Conservation (phyloP, 225 moss, liverwort and hornwort genomes). For the Physcomitrium patens region DNA sequence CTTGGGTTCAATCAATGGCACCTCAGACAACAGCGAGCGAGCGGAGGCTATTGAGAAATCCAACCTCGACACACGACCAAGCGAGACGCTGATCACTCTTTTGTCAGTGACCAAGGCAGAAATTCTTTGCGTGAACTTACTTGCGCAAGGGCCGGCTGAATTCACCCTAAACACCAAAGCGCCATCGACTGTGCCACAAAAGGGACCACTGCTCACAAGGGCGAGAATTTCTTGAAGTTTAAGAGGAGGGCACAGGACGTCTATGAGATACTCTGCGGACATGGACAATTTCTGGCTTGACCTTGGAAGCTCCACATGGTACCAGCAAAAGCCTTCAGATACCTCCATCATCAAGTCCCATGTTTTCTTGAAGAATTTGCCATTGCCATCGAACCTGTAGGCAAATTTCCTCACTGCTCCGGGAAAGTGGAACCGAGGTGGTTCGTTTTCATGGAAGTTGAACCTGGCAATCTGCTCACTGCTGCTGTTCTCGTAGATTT, state of each 20-base stretch:
- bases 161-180: conserved; percentile 83
- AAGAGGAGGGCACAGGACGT: conserved; percentile 82
- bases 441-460: conserved; percentile 34
- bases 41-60: conserved; percentile 68
- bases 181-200: conserved; percentile 87
- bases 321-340: conserved; percentile 67
- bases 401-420: conserved; percentile 85
- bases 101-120: conserved; percentile 81
- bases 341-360: conserved; percentile 62
- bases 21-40: conserved; percentile 72
- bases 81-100: conserved; percentile 80
- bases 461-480: conserved; percentile 18
- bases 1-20: conserved; percentile 63
- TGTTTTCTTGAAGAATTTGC: conserved; percentile 60
- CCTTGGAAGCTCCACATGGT: conserved; percentile 87
- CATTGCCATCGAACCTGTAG: conserved; percentile 70
- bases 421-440: conserved; percentile 47
- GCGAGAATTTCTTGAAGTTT: conserved; percentile 91
- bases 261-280: conserved; percentile 88
- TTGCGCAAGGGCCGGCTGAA: conserved; percentile 77
- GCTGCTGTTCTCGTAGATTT: conserved; percentile 30
- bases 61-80: conserved; percentile 70
- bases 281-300: conserved; percentile 68
- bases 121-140: conserved; percentile 87
- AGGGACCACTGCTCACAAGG: conserved; percentile 79